A percentile compares a stretch with the other conserved stretches of the same genome.
phyloP scores from a whole-genome alignment of 257 asterid genomes.

The Marsdenia floribunda region DNA sequence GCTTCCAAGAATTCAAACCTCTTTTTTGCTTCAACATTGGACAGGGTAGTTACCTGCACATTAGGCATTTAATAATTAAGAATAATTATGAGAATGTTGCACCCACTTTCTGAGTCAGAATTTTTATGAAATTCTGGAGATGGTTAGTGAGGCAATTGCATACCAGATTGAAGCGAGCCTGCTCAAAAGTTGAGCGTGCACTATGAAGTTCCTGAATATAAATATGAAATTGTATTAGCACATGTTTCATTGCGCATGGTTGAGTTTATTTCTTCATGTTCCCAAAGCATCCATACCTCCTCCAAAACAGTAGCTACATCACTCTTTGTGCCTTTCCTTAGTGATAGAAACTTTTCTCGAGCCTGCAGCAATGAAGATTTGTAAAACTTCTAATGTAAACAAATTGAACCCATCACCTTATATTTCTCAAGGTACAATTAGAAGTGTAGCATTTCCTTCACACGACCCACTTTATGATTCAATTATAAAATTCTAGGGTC shows the following conservation, averaged over 20 bases:
- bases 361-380: conserved; percentile 47
- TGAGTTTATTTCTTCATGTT: conserved; percentile 11
- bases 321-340: conserved; percentile 87
- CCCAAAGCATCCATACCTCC: conserved; percentile 52
- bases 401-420: conserved; percentile 7
- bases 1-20: conserved; percentile 98
- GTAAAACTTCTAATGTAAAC: conserved; percentile 18
- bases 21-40: conserved; percentile 91
- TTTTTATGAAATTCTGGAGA: conserved; percentile 7
- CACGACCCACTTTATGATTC: neutral
- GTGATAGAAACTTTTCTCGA: conserved; percentile 90
- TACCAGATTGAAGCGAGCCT: conserved; percentile 92
- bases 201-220: conserved; percentile 80
- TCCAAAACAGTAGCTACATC: conserved; percentile 75
- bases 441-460: neutral
- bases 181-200: conserved; percentile 92
- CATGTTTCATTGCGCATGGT: conserved; percentile 6
- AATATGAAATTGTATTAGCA: conserved; percentile 19
- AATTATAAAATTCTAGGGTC: neutral
- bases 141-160: conserved; percentile 1
- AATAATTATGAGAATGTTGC: conserved; percentile 8
- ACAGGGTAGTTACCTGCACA: conserved; percentile 79
- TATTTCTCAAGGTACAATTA: neutral
- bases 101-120: conserved; percentile 1
- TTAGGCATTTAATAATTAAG: conserved; percentile 17